A percentile compares a stretch with the other conserved stretches of the same genome.
These are phyloP conservation scores for Scedosporium dehoogii DNA, from an alignment of 2,329 filamentous ascomycete genomes.

Conservation along the genomic window DNA sequence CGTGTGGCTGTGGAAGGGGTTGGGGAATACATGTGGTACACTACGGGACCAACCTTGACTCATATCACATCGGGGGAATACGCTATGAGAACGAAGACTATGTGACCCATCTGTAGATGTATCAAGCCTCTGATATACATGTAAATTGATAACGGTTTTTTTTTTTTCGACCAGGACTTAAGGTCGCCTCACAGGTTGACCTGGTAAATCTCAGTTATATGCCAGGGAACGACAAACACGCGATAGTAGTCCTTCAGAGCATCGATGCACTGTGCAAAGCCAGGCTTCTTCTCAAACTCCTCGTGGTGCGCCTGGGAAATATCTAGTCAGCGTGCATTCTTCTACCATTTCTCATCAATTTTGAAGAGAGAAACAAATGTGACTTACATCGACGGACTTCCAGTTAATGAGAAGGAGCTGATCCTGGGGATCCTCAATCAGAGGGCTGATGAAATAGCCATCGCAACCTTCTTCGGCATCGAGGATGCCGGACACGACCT, in stretches of 20 bases:
- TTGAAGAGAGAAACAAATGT: neutral
- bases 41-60: too few species aligned
- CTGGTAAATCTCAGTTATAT: slow-evolving; percentile 3
- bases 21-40: too few species aligned
- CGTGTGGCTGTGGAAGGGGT: too few species aligned
- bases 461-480: slow-evolving; percentile 7
- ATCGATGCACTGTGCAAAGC: slow-evolving; percentile 7
- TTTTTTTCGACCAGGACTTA: too few species aligned
- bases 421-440: slow-evolving; percentile 7
- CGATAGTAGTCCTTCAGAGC: slow-evolving; percentile 6
- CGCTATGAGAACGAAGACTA: too few species aligned
- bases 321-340: neutral
- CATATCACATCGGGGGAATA: too few species aligned
- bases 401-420: slow-evolving; percentile 8
- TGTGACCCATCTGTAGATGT: neutral
- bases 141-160: too few species aligned
- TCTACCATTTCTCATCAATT: neutral
- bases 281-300: slow-evolving; percentile 6
- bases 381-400: slow-evolving; percentile 8
- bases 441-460: slow-evolving; percentile 8
- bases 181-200: neutral
- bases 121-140: neutral
- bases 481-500: slow-evolving; percentile 5
- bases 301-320: slow-evolving; percentile 5
- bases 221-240: slow-evolving; percentile 9